Evolutionary conservation across 768 basidiomycete species (phyloP), one percentile per base, ranked within the genome.

Genomic region (Tricholoma sp.): DNA sequence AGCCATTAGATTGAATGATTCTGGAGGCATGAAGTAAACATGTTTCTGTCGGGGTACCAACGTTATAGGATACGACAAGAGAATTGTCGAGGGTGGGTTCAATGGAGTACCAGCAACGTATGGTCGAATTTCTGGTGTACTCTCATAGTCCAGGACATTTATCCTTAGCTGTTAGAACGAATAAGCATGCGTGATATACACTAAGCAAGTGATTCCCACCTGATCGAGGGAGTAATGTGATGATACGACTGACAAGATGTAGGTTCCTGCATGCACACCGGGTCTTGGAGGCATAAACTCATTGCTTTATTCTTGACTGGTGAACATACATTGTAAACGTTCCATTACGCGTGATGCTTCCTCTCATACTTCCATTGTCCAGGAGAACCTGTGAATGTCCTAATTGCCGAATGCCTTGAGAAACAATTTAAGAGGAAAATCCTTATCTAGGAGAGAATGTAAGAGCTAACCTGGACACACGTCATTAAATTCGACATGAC

Each of bases 141-240:
- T 59, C 29, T 62, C 63, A 32, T 76, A 66, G 34, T 81, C 70
- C 37, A 74, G 63, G 34, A 91, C 77, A 61, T 91, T 88, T 58
- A 93, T 67, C 33, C 88, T 85, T 57, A 89, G 63, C 91, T 93
- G 62, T 17, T 45, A 45, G 44, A 59, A 45, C 60, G 42, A 41
- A 50, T 54, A 54, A 57, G 47, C 24, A 45, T 12, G 34, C 47
- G 31, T 13, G 29, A 44, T 11, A 11, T 5, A 52, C 18, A 36
- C 17, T 5, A 49, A 18, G 32, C 44, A 45, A 41, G 20, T 44
- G 17, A 59, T 65, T 17, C 63, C 37, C 63, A 89, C 90, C 70
- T 87, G 80, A 63, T 92, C 89, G 62, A 93, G 92, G 10, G 68
- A 62, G 65, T 84, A 74, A 65, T 90, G 84, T 66, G 83, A 88